Conservation (phyloP, 768 basidiomycete species). For the Pleurotus sapidus region DNA sequence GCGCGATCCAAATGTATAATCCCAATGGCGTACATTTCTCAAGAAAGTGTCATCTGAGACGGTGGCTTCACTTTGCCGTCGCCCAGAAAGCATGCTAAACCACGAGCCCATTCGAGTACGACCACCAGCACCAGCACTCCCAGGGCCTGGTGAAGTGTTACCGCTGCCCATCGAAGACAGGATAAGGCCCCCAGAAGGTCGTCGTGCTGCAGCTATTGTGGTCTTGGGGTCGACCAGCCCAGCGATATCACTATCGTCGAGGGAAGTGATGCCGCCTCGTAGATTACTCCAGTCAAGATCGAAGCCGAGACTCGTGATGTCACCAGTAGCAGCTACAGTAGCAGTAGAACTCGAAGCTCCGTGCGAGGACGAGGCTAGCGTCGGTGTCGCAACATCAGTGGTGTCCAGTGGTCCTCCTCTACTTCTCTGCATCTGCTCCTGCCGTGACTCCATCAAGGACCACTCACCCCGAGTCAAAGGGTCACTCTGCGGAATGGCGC, state of each 20-base stretch:
- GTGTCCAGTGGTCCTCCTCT: conserved; percentile 19
- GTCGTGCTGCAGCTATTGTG: conserved; percentile 19
- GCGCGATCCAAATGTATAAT: conserved; percentile 42
- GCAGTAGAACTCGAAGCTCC: not conserved
- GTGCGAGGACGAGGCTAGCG: conserved; percentile 7
- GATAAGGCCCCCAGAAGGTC: conserved; percentile 22
- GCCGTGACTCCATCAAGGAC: conserved; percentile 43
- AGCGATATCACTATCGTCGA: conserved; percentile 13
- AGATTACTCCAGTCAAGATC: conserved; percentile 10
- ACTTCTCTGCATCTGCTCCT: conserved; percentile 23
- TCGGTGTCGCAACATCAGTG: conserved; percentile 17
- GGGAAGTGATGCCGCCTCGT: conserved; percentile 12
- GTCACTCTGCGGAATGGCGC: conserved; percentile 22
- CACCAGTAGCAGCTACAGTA: conserved; percentile 5
- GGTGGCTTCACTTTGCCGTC: conserved; percentile 42
- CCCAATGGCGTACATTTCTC: conserved; percentile 35
- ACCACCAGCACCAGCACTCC: conserved; percentile 14
- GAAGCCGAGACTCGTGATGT: conserved; percentile 14
- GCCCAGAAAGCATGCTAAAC: conserved; percentile 15
- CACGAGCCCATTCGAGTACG: conserved; percentile 18
- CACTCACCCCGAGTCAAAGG: conserved; percentile 58
- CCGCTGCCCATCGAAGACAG: not conserved
- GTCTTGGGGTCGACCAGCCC: conserved; percentile 9
- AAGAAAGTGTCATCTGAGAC: conserved; percentile 41
- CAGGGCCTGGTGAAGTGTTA: conserved; percentile 11